Evolutionary conservation across 352 stramenopile genomes (phyloP).

Genomic region (Globisporangium orthogonon): DNA sequence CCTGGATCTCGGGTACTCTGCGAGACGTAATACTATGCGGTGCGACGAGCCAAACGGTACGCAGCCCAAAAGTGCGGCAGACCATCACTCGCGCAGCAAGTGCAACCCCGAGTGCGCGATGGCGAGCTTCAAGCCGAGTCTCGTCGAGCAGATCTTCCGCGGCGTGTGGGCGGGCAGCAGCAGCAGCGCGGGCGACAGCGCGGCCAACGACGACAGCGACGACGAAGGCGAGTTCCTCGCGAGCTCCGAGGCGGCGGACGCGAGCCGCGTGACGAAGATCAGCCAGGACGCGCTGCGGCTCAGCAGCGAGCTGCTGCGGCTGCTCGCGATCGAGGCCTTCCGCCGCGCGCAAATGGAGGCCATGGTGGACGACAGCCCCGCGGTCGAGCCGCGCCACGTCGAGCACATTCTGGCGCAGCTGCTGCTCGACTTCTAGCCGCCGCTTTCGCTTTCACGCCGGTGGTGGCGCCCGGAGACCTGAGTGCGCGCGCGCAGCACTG

Average conservation of each 20-base stretch:
- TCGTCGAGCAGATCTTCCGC: slow-evolving; percentile 76
- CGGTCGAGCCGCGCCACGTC: slow-evolving; percentile 66
- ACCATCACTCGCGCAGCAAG: no score
- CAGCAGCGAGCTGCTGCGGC: slow-evolving; percentile 61
- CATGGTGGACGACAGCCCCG: slow-evolving; percentile 77
- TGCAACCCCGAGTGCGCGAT: slow-evolving; percentile 1
- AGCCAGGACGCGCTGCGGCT: slow-evolving; percentile 66
- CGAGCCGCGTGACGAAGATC: slow-evolving; percentile 60
- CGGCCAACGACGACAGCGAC: slow-evolving; percentile 33
- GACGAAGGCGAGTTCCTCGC: slow-evolving; percentile 31
- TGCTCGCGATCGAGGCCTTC: slow-evolving; percentile 74
- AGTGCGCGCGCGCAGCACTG: neutral
- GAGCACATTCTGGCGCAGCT: slow-evolving; percentile 80
- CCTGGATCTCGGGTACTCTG: neutral
- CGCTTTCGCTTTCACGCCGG: neutral
- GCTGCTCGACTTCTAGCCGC: slow-evolving; percentile 67
- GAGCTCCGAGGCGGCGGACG: slow-evolving; percentile 13
- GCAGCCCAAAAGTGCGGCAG: no score
- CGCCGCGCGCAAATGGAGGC: slow-evolving; percentile 81
- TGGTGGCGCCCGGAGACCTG: neutral
- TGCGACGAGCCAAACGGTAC: no score
- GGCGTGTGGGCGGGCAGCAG: slow-evolving; percentile 36
- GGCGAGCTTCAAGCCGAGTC: slow-evolving; percentile 40
- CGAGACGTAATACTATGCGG: neutral
- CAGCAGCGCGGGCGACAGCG: slow-evolving; percentile 15